Evolutionary conservation across 305 asterid species (phyloP), one percentile per base, ranked within the genome.

Genomic region (Solanum hybrid): DNA sequence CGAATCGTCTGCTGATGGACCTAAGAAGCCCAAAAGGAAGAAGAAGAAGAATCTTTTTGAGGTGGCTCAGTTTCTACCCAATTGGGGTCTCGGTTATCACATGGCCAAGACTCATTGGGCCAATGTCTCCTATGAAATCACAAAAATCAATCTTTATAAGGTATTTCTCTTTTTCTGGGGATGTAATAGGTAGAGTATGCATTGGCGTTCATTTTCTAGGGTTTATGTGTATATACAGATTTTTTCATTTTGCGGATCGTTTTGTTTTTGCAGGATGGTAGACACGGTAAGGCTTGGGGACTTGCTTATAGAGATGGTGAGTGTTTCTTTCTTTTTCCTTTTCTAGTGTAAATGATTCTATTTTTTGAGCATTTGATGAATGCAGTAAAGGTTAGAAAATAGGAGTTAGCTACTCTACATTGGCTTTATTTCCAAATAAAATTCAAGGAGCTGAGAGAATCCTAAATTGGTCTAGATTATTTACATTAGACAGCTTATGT

Each of bases 21-120:
- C 89, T 37, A 88, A 92, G 90, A 95, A 94, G 90, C 92, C 95
- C 31, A 95, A 92, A 90, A 92, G 95, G 77, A 95, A 94, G 95
- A 97, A 94, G 96, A 95, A 95, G 97, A 97, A 97, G 96, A 97
- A 97, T 90, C 89, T 95, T 3, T 92, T 95, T 75, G 97, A 95
- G 92, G 95, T 94, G 85, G 97, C 93, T 37, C 96, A 94, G 92
- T 95, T 93, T 89, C 88, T 95, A 11, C 97, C 96, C 79, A 93
- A 91, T 79, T 97, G 99, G 99, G 99, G 99, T n/a, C 89, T 97
- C n/a, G 99, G 99, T 51, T 95, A 95, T 88, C 96, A 94, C 57
- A 91, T 95, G 96, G 96, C 96, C 76, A 95, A 98, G 91, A 91
- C 97, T 73, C 99, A 98, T 87, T 97, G 99, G 96, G 45, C 91